Evolutionary conservation across 768 basidiomycete genomes (phyloP).

Genomic region (Kwoniella pini): DNA sequence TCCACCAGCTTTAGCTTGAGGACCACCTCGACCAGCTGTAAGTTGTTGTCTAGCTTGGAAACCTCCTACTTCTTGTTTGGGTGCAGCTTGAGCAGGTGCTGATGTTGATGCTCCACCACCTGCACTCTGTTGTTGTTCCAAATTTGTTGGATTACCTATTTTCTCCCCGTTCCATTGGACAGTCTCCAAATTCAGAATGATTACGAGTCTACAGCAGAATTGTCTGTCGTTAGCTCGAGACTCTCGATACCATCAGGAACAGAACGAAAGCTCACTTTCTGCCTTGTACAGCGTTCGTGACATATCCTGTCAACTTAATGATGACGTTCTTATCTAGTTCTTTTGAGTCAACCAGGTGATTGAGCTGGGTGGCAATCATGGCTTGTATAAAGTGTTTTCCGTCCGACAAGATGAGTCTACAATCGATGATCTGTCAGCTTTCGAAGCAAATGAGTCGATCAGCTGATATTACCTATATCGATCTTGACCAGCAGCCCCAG

Average conservation of each 20-base stretch:
- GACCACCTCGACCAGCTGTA: conserved; percentile 17
- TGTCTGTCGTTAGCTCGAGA: neutral
- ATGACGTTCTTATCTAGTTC: conserved; percentile 68
- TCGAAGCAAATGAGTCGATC: neutral
- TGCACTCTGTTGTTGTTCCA: conserved; percentile 54
- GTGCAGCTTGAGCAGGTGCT: conserved; percentile 45
- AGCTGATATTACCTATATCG: conserved; percentile 51
- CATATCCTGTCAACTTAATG: conserved; percentile 70
- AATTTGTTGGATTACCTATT: conserved; percentile 66
- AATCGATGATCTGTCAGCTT: conserved; percentile 1
- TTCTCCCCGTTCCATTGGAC: conserved; percentile 59
- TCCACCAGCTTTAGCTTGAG: conserved; percentile 19
- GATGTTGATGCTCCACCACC: conserved; percentile 55
- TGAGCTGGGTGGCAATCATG: conserved; percentile 93
- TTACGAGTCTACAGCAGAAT: conserved; percentile 65
- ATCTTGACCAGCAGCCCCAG: conserved; percentile 53
- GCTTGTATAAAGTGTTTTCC: conserved; percentile 82
- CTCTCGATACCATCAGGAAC: neutral
- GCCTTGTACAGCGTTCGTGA: conserved; percentile 78
- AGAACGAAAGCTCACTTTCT: conserved; percentile 64
- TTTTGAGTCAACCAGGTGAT: conserved; percentile 68
- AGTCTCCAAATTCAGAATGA: conserved; percentile 63
- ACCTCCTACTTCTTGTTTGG: conserved; percentile 34
- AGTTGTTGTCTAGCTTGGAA: conserved; percentile 30
- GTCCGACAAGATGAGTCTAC: conserved; percentile 76